Base-by-base conservation (phyloP, 208 protist genomes). In the Acanthamoeba healyi region DNA sequence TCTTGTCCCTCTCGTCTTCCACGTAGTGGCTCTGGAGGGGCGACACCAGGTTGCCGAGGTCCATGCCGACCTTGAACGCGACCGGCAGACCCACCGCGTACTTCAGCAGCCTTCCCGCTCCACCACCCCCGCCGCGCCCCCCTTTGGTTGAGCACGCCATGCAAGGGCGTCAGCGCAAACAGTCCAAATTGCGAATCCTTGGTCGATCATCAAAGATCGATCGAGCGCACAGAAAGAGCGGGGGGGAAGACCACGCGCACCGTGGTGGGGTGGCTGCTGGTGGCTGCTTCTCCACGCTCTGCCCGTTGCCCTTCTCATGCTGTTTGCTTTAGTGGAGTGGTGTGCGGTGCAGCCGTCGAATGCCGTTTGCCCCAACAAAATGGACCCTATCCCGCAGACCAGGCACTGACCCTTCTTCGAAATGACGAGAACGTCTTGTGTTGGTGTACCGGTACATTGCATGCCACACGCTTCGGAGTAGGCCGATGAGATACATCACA, bases 11-110 rank as follows among this genome's bases (percentile, higher is more conserved):
- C 36, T 79, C 70, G 19, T 79, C 70, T 44, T 79, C 70, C 6
- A 79, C 3, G 36, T 79, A 79, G 70, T 79, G 70, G 29, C 70
- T 79, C 36, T 38, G 36, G 70, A 79, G 70, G 26, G 70, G 36
- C 36, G 29, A 9, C 14, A 46, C 29, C 2, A 79, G 70, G 70
- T 79, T 79, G 70, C 70, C 70, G 19, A 79, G 70, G 36, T 79
- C 70, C 26, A 79, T 32, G 22, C 70, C 70, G 19, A 79, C 36
- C 70, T 79, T 79, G 70, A 79, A 79, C 38, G 70, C 70, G 38
- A 79, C 17, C 5, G 70, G 70, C 36, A 79, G 70, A 22, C 70
- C 70, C 34, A 79, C 70, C 19, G 36, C 70, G 24, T 79, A 79
- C 14, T 22, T 6, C 34, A 79, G 17, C 70, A 26, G 7, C 6